Conservation (phyloP, 805 yeast genomes). For the Nakazawaea anatomiae region DNA sequence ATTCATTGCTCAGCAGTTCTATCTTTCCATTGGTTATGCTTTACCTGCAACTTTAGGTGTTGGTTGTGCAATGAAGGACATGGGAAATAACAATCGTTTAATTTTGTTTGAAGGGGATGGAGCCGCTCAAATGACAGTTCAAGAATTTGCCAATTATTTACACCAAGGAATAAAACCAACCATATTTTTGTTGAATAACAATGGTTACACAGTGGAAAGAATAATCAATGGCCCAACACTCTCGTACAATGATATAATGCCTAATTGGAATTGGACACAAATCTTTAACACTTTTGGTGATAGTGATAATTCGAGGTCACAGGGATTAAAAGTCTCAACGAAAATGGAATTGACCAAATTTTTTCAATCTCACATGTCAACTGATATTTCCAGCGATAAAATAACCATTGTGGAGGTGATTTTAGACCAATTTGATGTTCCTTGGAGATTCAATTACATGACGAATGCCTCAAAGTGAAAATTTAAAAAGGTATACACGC, state of each 20-base stretch:
- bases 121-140: slow-evolving; percentile 90
- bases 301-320: slow-evolving; percentile 13
- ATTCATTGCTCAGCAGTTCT: slow-evolving; percentile 64
- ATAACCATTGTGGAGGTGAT: slow-evolving; percentile 54
- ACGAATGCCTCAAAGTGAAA: slow-evolving; percentile 19
- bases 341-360: slow-evolving; percentile 15
- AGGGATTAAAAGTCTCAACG: slow-evolving; percentile 14
- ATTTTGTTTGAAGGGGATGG: slow-evolving; percentile 87
- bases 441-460: slow-evolving; percentile 52
- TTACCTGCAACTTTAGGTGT: slow-evolving; percentile 84
- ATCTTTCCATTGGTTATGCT: slow-evolving; percentile 84
- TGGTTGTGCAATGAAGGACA: slow-evolving; percentile 63
- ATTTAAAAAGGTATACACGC: no score
- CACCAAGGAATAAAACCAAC: slow-evolving; percentile 59
- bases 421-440: slow-evolving; percentile 56
- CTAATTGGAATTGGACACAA: slow-evolving; percentile 76
- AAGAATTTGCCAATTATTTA: slow-evolving; percentile 67
- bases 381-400: slow-evolving; percentile 22
- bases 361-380: slow-evolving; percentile 19
- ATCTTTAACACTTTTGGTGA: slow-evolving; percentile 64
- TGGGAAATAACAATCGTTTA: slow-evolving; percentile 43
- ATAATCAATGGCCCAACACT: slow-evolving; percentile 74
- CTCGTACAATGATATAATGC: slow-evolving; percentile 76
- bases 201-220: slow-evolving; percentile 89
- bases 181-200: slow-evolving; percentile 72